Conservation (phyloP, 257 asterid species). For the Dorcoceras hygrometricum region DNA sequence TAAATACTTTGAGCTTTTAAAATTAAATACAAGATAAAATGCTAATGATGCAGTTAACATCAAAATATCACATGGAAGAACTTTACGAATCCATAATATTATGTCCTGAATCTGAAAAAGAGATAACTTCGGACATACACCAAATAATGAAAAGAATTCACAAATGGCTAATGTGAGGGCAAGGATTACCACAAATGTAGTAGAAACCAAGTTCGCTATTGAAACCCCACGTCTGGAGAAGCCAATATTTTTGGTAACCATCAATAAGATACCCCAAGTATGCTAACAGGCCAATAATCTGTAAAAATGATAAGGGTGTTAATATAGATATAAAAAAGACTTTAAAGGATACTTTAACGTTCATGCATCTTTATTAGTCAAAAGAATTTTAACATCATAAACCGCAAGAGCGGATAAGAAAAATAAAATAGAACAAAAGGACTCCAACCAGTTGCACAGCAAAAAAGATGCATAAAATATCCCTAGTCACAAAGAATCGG, state of each 20-base stretch:
- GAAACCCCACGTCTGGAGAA: conserved; percentile 77
- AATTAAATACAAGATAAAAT: background rate
- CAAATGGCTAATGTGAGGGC: conserved; percentile 16
- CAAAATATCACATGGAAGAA: background rate
- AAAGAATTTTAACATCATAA: conserved; percentile 15
- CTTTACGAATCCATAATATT: conserved; percentile 1
- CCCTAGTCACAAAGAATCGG: conserved; percentile 91
- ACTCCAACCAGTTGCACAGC: conserved; percentile 74
- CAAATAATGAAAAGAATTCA: background rate
- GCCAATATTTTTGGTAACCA: conserved; percentile 64
- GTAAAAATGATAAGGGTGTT: conserved; percentile 30
- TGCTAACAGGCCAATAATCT: conserved; percentile 73
- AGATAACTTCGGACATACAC: conserved; percentile 10
- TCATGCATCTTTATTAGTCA: background rate
- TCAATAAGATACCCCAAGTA: conserved; percentile 70
- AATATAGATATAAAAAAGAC: conserved; percentile 9
- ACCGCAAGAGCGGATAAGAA: conserved; percentile 12
- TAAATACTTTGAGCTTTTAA: no score
- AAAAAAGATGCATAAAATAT: conserved; percentile 77
- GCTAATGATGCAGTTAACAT: background rate
- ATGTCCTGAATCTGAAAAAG: background rate
- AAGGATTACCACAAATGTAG: conserved; percentile 77
- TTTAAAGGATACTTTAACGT: background rate
- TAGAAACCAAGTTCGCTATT: conserved; percentile 76
- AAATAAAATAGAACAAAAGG: conserved; percentile 23